These are phyloP conservation scores for Rauvolfia tetraphylla DNA, from an alignment of 257 asterid species.

Conservation along the genomic window DNA sequence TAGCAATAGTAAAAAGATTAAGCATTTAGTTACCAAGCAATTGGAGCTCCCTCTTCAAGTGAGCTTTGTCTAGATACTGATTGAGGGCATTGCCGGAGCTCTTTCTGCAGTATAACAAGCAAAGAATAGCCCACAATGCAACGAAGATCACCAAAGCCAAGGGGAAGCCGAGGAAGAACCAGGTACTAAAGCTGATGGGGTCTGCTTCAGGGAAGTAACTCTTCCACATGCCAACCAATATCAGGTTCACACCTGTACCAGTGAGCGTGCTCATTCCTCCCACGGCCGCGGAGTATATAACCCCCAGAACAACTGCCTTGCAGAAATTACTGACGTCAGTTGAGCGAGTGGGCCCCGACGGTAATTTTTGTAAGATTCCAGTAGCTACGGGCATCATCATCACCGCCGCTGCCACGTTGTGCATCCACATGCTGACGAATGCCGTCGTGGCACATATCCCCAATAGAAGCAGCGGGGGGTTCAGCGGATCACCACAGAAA, in stretches of 20 bases:
- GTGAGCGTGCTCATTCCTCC: constrained; percentile 96
- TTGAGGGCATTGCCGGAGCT: constrained; percentile 51
- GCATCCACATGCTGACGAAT: constrained; percentile 98
- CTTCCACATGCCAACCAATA: constrained; percentile 96
- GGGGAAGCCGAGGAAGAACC: constrained; percentile 79
- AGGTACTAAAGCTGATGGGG: constrained; percentile 76
- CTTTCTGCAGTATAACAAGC: constrained; percentile 52
- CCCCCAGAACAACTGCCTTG: constrained; percentile 87
- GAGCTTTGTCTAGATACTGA: constrained; percentile 57
- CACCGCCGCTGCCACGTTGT: constrained; percentile 89
- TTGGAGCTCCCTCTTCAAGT: constrained; percentile 72
- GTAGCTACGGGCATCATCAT: constrained; percentile 98
- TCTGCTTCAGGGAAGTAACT: constrained; percentile 72
- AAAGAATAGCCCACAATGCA: constrained; percentile 68
- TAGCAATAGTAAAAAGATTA: no score
- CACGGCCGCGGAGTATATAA: constrained; percentile 63
- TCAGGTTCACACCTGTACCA: constrained; percentile 92
- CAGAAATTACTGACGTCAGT: constrained; percentile 48
- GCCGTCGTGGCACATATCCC: constrained; percentile 88
- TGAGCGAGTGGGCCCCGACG: constrained; percentile 42
- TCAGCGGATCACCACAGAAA: constrained; percentile 84
- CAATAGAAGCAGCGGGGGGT: constrained; percentile 66
- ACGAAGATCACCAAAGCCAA: constrained; percentile 53
- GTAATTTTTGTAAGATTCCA: constrained; percentile 65
- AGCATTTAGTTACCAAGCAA: constrained; percentile 84